Evolutionary conservation across 257 asterid species (phyloP).

Genomic region (Capsicum baccatum): DNA sequence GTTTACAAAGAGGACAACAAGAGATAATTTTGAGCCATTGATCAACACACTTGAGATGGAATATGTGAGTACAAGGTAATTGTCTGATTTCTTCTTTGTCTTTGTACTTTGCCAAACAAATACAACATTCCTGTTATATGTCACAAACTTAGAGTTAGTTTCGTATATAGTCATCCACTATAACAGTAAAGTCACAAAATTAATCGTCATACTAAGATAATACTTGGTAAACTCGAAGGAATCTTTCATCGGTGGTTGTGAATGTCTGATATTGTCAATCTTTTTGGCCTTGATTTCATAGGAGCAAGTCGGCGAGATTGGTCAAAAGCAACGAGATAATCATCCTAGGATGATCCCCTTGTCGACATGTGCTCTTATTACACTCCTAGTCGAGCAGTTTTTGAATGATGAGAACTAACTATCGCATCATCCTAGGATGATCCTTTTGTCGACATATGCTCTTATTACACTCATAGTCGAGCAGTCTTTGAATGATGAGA

Average conservation of each 20-base stretch:
- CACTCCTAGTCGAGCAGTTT: too few relatives aligned
- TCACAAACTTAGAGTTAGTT: not conserved
- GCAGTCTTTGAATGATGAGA: too few relatives aligned
- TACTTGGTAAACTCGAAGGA: not conserved
- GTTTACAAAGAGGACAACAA: constrained; percentile 71
- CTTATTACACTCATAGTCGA: too few relatives aligned
- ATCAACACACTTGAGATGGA: constrained; percentile 89
- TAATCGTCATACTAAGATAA: too few relatives aligned
- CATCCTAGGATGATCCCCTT: not conserved
- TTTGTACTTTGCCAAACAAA: constrained; percentile 77
- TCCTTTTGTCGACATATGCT: too few relatives aligned
- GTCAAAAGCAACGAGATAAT: not conserved
- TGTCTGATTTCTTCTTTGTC: constrained; percentile 88
- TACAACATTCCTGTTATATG: constrained; percentile 79
- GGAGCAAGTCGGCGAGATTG: not conserved
- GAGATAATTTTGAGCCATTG: constrained; percentile 92
- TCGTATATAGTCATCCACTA: not conserved
- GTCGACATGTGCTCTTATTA: too few relatives aligned
- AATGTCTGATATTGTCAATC: not conserved
- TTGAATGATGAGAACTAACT: too few relatives aligned
- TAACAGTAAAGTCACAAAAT: not conserved
- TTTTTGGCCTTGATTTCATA: not conserved
- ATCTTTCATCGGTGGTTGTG: not conserved
- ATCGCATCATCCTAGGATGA: too few relatives aligned
- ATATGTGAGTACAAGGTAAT: constrained; percentile 78